Base-by-base conservation (phyloP, 257 asterid species). In the Paulownia fortunei region DNA sequence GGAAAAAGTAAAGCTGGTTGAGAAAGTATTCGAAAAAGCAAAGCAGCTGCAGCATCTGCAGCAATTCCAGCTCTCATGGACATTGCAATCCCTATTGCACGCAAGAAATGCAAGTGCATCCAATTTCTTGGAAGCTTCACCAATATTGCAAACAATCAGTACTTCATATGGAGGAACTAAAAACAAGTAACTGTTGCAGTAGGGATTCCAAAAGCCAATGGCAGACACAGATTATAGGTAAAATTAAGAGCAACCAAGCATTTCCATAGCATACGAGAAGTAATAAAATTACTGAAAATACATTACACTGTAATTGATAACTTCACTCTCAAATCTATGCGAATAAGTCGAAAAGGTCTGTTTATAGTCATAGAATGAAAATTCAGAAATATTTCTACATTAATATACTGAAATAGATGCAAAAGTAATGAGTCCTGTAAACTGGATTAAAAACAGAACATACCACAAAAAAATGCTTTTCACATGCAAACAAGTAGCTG, bases 41-140 rank as follows among this genome's bases (percentile, higher is more conserved):
- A 81, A 61, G 98, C 97, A 88, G 98, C 98, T 41, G 97, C 98
- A 69, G 96, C 87, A 83, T 93, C 98, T 10, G 97, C 97, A 26
- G 97, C 88, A 77, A 88, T 87, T 61, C 96, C 96, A 69, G 84
- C 90, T 83, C 95, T 86, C 96, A 91, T 86, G 62, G 97, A 93
- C 96, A 93, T 91, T 36, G 97, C 97, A 78, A 84, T 82, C 18
- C 98, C 98, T 69, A 93, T 93, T 59, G 94, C 96, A 39, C 91
- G 91, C 79, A 93, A 81, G 79, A 93, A 93, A 84, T 93, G 96
- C 86, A 91, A 82, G 81, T 88, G 94, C 98, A 93, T 91, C 98
- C 98, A 93, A 27, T 91, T 93, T 80, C 96, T 84, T 34, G 97
- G 97, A 73, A 93, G 97, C 98, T 93, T 86, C 88, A 90, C 54